Base-by-base conservation (phyloP, 2,329 filamentous ascomycete genomes). In the Stemphylium vesicarium region DNA sequence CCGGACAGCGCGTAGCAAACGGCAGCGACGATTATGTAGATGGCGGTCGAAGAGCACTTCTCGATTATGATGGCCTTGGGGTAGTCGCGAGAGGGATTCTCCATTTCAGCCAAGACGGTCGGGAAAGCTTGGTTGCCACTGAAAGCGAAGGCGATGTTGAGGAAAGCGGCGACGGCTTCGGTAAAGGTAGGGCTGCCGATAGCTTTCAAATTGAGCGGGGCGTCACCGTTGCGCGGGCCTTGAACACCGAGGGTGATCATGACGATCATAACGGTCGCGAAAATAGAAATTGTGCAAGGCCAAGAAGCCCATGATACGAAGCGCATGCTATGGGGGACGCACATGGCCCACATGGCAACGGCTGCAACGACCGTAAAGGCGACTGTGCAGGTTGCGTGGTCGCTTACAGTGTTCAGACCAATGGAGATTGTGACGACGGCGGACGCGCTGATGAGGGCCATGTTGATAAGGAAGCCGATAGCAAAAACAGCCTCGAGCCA, bases 121-220 rank as follows among this genome's bases (percentile, higher is more conserved):
- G 65, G 65, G 4, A 70, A 70, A 2, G 67, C 66, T 41, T 70
- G 67, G 36, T 68, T 69, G n/a, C 67, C 67, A 3, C 65, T 57
- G 29, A 64, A 70, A 6, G 67, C 63, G 48, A 70, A 70, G 2
- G 63, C 65, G 35, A 69, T 68, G 47, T 70, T 70, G 40, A 70
- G 60, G 41, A 69, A 65, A 1, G 65, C 64, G 4, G 59, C 56
- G n/a, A 62, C 56, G 8, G 64, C 64, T 51, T 69, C 51, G 2
- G 57, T 64, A 33, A 70, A 68, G 2, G 50, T 64, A 4, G 64
- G 66, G 35, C 37, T 63, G 12, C 64, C 66, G 31, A 65, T 62
- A 16, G 57, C 63, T 37, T 64, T 62, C 24, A 70, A 48, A 16
- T 63, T 66, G 13, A 69, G 62, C 2, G 68, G 60, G n/a, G 56